These are phyloP conservation scores for Malus sieversii DNA, from an alignment of 306 rosid species.

Conservation along the genomic window DNA sequence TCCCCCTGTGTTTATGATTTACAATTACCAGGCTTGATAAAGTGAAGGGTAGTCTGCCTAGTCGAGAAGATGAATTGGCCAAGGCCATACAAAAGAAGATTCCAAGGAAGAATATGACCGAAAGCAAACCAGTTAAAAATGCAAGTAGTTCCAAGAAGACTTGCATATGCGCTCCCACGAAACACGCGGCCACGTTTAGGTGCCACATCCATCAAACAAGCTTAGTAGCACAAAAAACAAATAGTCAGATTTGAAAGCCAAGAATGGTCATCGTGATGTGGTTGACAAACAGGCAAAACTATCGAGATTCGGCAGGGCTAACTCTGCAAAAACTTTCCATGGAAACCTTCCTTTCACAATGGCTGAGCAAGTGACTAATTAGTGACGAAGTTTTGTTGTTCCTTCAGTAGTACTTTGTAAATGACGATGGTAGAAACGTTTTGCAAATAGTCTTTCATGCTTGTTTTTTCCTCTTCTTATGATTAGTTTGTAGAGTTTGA, in stretches of 20 bases:
- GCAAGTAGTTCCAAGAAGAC: neutral
- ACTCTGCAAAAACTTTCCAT: neutral
- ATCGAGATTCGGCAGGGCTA: constrained; percentile 22
- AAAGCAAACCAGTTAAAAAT: neutral
- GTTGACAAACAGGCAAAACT: neutral
- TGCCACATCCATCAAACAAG: constrained; percentile 16
- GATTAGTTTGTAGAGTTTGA: neutral
- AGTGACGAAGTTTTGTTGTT: neutral
- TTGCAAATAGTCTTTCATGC: neutral
- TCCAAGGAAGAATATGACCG: neutral
- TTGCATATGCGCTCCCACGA: constrained; percentile 29
- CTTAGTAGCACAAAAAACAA: neutral
- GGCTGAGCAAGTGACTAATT: neutral
- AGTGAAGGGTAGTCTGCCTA: neutral
- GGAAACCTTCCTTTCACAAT: neutral
- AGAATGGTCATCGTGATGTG: neutral
- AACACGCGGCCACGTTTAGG: constrained; percentile 18
- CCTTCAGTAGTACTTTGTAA: neutral
- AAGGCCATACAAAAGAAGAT: neutral
- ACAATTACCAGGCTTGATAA: neutral
- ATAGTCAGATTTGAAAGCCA: neutral
- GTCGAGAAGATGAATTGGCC: neutral
- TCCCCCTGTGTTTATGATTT: neutral
- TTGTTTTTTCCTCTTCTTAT: neutral
- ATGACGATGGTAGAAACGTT: neutral